Conservation (phyloP, 2,329 filamentous ascomycete genomes). For the Plenodomus biglobosus region DNA sequence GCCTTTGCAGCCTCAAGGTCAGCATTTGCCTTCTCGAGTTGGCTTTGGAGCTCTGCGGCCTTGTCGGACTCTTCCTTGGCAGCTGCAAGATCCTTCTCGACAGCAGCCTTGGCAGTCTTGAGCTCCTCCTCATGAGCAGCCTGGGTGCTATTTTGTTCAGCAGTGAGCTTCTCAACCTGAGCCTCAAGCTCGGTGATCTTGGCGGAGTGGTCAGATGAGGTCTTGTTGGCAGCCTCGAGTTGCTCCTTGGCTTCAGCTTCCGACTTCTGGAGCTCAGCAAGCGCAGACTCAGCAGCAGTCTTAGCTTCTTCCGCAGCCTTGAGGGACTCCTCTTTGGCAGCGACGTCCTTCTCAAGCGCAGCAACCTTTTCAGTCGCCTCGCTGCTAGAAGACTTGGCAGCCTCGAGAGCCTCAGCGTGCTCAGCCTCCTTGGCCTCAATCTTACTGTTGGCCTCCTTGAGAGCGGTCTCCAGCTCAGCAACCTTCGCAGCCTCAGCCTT, state of each 20-base stretch:
- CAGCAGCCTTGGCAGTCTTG: constrained; percentile 16
- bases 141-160: constrained; percentile 11
- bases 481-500: constrained; percentile 30
- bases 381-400: constrained; percentile 22
- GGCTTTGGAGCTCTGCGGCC: constrained; percentile 4
- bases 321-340: constrained; percentile 18
- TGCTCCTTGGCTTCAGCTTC: constrained; percentile 6
- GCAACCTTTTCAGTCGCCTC: constrained; percentile 27
- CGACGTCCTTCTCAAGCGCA: constrained; percentile 31
- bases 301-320: constrained; percentile 24
- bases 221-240: constrained; percentile 9
- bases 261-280: constrained; percentile 23
- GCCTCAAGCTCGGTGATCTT: constrained; percentile 24
- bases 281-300: constrained; percentile 22
- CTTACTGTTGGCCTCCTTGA: constrained; percentile 21
- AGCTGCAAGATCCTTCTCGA: constrained; percentile 7
- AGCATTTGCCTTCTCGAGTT: background rate
- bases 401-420: constrained; percentile 23
- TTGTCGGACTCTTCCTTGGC: constrained; percentile 11
- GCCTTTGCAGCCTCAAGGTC: constrained; percentile 10
- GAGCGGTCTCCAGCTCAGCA: constrained; percentile 25
- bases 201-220: constrained; percentile 10
- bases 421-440: constrained; percentile 26
- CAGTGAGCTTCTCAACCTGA: constrained; percentile 25
- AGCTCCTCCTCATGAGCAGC: constrained; percentile 25